A percentile compares a stretch with the other conserved stretches of the same genome.
These are phyloP conservation scores for Gautieria morchelliformis DNA, from an alignment of 768 basidiomycete genomes.

Conservation along the genomic window DNA sequence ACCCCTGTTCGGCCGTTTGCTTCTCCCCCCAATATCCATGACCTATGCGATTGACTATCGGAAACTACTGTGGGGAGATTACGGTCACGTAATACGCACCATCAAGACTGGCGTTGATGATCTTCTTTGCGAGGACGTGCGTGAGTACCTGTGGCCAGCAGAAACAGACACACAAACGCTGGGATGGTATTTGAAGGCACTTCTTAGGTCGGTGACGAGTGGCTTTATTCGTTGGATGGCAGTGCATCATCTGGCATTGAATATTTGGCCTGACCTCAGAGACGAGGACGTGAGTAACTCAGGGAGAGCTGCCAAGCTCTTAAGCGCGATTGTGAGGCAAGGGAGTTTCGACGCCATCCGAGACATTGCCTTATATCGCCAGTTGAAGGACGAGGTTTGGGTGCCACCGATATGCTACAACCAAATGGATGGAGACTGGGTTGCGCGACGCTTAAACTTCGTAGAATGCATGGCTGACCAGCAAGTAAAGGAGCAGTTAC, in stretches of 20 bases:
- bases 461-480: neutral
- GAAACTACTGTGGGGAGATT: conserved; percentile 76
- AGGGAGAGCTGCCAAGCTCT: conserved; percentile 30
- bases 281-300: conserved; percentile 21
- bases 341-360: conserved; percentile 37
- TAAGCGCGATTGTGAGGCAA: conserved; percentile 42
- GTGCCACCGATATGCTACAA: conserved; percentile 46
- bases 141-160: conserved; percentile 62
- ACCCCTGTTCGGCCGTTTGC: conserved; percentile 58
- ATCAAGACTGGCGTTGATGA: conserved; percentile 42
- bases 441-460: neutral
- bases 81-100: conserved; percentile 51
- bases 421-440: conserved; percentile 11
- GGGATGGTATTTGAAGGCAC: conserved; percentile 50
- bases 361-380: conserved; percentile 52
- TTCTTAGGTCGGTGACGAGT: conserved; percentile 31
- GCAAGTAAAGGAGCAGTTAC: neutral
- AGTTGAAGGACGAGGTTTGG: conserved; percentile 29
- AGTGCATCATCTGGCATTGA: conserved; percentile 68
- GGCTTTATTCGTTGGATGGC: conserved; percentile 62
- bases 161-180: conserved; percentile 57
- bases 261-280: conserved; percentile 60
- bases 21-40: conserved; percentile 72
- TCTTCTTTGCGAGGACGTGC: conserved; percentile 43
- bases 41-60: conserved; percentile 76